Evolutionary conservation across 1,139 yeast genomes (phyloP).

Genomic region (Magnusiomyces suaveolens): DNA sequence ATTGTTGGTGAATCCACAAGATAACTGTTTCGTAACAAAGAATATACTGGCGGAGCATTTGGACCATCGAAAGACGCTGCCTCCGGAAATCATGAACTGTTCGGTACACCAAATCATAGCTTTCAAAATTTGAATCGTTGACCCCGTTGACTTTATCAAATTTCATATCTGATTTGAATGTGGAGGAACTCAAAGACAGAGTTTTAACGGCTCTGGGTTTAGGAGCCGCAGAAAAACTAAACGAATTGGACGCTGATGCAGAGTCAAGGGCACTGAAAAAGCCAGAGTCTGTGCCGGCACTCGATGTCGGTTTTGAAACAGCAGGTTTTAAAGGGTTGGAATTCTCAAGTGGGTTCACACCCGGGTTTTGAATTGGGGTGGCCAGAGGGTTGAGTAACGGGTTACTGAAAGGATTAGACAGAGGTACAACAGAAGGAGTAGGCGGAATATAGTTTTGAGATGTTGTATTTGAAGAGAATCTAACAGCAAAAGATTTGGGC

Average conservation of each 20-base stretch:
- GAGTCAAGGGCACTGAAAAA: background rate
- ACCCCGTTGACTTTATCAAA: background rate
- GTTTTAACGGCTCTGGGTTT: background rate
- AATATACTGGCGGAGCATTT: slow-evolving; percentile 62
- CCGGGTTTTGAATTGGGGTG: background rate
- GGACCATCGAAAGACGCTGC: slow-evolving; percentile 78
- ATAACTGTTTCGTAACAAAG: slow-evolving; percentile 55
- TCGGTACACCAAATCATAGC: slow-evolving; percentile 43
- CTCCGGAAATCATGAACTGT: slow-evolving; percentile 54
- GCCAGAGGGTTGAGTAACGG: background rate
- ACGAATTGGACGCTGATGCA: background rate
- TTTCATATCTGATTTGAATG: background rate
- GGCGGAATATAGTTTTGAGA: background rate
- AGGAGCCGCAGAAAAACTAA: background rate
- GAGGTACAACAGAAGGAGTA: background rate
- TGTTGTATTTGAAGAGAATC: background rate
- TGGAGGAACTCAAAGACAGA: background rate
- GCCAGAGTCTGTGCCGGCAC: background rate
- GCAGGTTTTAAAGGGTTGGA: background rate
- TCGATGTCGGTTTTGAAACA: background rate
- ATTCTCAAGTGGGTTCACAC: background rate
- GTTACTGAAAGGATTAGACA: background rate
- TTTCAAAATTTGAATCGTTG: slow-evolving; percentile 16
- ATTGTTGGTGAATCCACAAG: slow-evolving; percentile 19
- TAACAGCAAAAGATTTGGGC: background rate